A percentile compares a stretch with the other conserved stretches of the same genome.
These are phyloP conservation scores for Saccharomycodes ludwigii DNA, from an alignment of 805 yeast genomes.

Conservation along the genomic window DNA sequence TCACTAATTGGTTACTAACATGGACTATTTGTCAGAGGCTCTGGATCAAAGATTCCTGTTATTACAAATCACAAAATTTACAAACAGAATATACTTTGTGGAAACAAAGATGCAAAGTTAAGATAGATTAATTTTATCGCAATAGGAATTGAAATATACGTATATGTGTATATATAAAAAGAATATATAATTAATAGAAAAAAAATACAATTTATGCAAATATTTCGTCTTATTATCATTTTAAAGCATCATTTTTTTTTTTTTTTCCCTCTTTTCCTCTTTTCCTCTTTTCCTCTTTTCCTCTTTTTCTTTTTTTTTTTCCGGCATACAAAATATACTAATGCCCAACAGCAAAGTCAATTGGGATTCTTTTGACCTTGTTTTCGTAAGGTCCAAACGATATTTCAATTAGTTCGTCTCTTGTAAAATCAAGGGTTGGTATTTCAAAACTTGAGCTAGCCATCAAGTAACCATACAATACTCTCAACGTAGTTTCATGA, in stretches of 20 bases:
- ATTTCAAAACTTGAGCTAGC: slow-evolving; percentile 81
- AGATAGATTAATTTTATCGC: no score
- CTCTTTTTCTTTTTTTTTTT: no score
- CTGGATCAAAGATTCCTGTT: slow-evolving; percentile 50
- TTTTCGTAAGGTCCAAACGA: slow-evolving; percentile 79
- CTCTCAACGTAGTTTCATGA: slow-evolving; percentile 81
- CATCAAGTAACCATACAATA: slow-evolving; percentile 89
- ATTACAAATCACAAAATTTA: slow-evolving; percentile 33
- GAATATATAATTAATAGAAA: no score
- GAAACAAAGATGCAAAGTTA: slow-evolving; percentile 19
- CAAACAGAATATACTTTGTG: slow-evolving; percentile 33
- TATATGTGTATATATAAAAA: no score
- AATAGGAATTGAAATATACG: no score
- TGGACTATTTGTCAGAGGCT: slow-evolving; percentile 42
- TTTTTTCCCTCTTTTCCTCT: no score
- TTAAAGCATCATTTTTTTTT: no score
- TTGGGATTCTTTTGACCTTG: slow-evolving; percentile 40
- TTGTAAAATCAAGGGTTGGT: slow-evolving; percentile 66
- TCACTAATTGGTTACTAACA: slow-evolving; percentile 50
- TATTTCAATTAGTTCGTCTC: slow-evolving; percentile 76
- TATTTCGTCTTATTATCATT: no score
- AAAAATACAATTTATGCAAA: no score
- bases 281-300: no score
- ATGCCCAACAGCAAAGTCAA: no score
- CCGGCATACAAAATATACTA: no score